A percentile compares a stretch with the other conserved stretches of the same genome.
Evolutionary conservation across 257 asterid genomes (phyloP).

Genomic region (Jacaranda mimosifolia): DNA sequence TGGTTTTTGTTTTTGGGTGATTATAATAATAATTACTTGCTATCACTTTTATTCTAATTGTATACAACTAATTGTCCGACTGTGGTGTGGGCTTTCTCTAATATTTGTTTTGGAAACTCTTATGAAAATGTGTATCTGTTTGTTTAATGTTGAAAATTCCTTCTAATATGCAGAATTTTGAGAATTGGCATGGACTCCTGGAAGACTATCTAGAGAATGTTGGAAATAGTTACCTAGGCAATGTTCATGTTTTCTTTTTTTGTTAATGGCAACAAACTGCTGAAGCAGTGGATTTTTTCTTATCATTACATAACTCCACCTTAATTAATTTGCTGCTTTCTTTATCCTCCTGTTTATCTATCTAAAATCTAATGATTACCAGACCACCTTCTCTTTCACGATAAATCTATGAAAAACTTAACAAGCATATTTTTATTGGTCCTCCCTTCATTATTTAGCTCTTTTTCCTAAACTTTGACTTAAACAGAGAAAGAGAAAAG

Average conservation of each 20-base stretch:
- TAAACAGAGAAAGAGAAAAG: background rate
- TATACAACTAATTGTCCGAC: conserved; percentile 16
- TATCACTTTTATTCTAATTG: background rate
- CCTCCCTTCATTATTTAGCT: conserved; percentile 18
- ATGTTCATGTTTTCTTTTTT: background rate
- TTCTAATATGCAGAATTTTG: background rate
- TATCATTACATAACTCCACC: background rate
- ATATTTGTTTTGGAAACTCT: background rate
- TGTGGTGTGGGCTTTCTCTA: background rate
- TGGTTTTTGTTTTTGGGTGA: background rate
- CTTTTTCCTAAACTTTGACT: conserved; percentile 13
- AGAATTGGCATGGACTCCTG: background rate
- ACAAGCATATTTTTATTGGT: background rate
- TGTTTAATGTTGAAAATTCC: conserved; percentile 25
- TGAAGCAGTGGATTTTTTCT: background rate
- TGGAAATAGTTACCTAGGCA: background rate
- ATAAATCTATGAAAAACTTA: background rate
- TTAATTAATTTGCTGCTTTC: background rate
- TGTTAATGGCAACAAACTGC: conserved; percentile 1
- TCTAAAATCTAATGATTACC: conserved; percentile 10
- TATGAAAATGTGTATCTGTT: conserved; percentile 2
- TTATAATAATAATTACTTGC: background rate
- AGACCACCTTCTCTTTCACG: conserved; percentile 14
- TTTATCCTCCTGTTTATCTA: conserved; percentile 3
- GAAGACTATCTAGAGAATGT: conserved; percentile 19